phyloP scores from a whole-genome alignment of 768 basidiomycete species.

The Kwoniella sp. region DNA sequence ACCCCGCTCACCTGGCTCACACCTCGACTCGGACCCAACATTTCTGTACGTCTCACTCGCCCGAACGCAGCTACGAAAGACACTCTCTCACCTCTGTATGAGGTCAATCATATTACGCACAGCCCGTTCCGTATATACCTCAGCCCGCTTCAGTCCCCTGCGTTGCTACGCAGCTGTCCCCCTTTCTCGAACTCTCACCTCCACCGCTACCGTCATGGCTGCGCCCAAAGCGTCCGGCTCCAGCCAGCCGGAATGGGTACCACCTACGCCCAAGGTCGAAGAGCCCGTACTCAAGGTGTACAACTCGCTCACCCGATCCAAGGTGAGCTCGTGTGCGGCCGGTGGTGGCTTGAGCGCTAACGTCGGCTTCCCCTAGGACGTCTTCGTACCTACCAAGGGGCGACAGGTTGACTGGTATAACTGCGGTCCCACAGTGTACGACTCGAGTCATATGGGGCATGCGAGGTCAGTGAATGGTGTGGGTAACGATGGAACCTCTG shows the following conservation, averaged over 20 bases:
- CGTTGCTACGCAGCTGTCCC: no score
- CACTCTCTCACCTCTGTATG: slow-evolving; percentile 6
- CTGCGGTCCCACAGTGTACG: slow-evolving; percentile 98
- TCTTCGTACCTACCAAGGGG: slow-evolving; percentile 61
- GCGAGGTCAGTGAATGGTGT: slow-evolving; percentile 63
- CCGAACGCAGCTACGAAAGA: no score
- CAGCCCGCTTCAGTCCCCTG: no score
- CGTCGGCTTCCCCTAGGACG: slow-evolving; percentile 55
- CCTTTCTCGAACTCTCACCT: no score
- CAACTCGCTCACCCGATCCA: slow-evolving; percentile 86
- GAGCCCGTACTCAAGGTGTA: slow-evolving; percentile 76
- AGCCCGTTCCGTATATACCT: not conserved
- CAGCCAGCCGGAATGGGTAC: slow-evolving; percentile 54
- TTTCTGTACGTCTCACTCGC: no score
- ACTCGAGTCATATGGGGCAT: slow-evolving; percentile 97
- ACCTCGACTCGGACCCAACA: no score
- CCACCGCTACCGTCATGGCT: slow-evolving; percentile 30
- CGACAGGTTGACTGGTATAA: slow-evolving; percentile 76
- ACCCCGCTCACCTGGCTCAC: no score
- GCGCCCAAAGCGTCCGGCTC: slow-evolving; percentile 32
- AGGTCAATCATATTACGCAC: slow-evolving; percentile 8
- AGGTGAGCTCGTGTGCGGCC: slow-evolving; percentile 56
- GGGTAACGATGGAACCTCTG: not conserved
- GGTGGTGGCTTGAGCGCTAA: not conserved
- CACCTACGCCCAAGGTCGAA: slow-evolving; percentile 54